These are phyloP conservation scores for Tardiomyces digboiensis DNA, from an alignment of 1,139 yeast genomes.

Conservation along the genomic window DNA sequence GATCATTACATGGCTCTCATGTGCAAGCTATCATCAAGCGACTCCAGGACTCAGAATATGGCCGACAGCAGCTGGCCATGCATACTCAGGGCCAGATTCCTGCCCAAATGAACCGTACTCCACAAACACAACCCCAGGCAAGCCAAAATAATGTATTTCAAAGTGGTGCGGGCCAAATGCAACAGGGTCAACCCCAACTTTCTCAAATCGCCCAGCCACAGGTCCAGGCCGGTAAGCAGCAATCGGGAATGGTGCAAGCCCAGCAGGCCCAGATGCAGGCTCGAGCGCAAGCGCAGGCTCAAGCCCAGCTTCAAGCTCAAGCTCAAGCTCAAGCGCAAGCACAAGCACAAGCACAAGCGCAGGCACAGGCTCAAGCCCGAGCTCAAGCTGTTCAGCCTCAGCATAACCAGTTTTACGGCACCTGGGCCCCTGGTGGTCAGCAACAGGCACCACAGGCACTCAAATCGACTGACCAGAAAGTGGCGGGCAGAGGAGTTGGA, in stretches of 20 bases:
- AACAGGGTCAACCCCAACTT: conserved; percentile 5
- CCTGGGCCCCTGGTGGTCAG: neutral
- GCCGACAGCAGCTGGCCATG: no score
- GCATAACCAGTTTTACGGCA: neutral
- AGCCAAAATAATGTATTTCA: no score
- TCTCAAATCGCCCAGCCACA: neutral
- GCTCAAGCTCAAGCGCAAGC: conserved; percentile 1
- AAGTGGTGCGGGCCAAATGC: conserved; percentile 14
- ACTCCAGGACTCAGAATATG: no score
- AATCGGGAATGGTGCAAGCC: neutral
- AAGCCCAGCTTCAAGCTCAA: neutral
- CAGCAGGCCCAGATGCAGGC: neutral
- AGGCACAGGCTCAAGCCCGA: conserved; percentile 7
- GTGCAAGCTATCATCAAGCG: conserved; percentile 20
- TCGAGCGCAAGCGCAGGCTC: conserved; percentile 6
- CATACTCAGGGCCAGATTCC: no score
- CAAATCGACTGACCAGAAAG: no score
- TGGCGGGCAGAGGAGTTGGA: no score
- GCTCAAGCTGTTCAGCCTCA: conserved; percentile 2
- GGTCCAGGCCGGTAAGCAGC: neutral
- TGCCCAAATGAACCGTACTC: no score
- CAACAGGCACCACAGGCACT: neutral
- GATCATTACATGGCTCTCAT: conserved; percentile 54
- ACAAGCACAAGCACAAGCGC: conserved; percentile 8
- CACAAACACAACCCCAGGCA: no score